Evolutionary conservation across 1,284 basidiomycete species (phyloP), one percentile per base, ranked within the genome.

Genomic region (Volvariella volvacea): DNA sequence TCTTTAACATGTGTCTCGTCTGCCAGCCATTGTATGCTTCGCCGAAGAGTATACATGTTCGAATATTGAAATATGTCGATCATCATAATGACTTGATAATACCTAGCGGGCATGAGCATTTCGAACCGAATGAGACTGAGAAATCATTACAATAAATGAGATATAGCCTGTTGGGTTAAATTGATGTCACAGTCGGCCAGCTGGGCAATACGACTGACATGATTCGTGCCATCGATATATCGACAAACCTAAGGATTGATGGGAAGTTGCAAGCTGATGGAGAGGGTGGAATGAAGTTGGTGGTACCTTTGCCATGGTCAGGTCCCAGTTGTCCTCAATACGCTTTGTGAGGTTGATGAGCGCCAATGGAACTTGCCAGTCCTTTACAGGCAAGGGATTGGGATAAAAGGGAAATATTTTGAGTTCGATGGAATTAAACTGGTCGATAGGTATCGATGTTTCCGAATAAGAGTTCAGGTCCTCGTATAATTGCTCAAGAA

Each of bases 401-500:
- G 93, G 89, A 56, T 93, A 97, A 63, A 93, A 95, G 0, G 92
- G 96, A 50, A 98, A 94, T 30, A 99, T 88, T 61, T 96, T 96
- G 54, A 99, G 65, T 59, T 96, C 92, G 48, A 96, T 86, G 3
- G 88, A 90, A 59, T 92, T 94, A 71, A 90, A 92, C 43, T 78
- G 74, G 61, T 94, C 90, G 48, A 97, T 82, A 1, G 78, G 74
- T 44, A 97, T 94, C 1, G 88, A 91, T 1, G 93, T 93, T 64
- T 96, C 93, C 0, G 91, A 92, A 66, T 96, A 99, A 3, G 91
- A 93, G 65, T 97, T 98, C 50, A 99, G 68, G 55, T 99, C 96
- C 59, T 97, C 94, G 54, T 93, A 98, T 0, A 99, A 74, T 61
- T 98, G 94, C 63, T 99, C 95, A 22, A 99, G 79, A 45, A 99